Evolutionary conservation across 2,329 filamentous ascomycete species (phyloP), one percentile per base, ranked within the genome.

Genomic region (Aspergillus vadensis): DNA sequence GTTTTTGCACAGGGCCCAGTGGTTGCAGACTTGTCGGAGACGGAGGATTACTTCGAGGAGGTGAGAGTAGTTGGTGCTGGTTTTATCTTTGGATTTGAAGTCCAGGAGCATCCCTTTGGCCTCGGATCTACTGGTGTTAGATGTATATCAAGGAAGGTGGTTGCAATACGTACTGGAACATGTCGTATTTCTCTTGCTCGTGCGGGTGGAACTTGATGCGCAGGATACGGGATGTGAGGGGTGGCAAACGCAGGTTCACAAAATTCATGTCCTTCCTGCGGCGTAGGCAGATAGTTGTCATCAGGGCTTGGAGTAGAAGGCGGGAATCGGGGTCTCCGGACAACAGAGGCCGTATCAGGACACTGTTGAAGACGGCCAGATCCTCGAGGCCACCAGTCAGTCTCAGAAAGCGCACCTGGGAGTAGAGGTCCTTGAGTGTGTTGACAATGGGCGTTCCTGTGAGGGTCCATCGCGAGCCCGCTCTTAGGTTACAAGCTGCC

Each of bases 261-360:
- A 96, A 96, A 5, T 84, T 83, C 92, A 97, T 96, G 58, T 94
- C 88, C 73, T 97, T 97, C 74, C 88, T 89, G 39, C 92, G 86
- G 39, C 92, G 86, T 21, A 97, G 81, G 68, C 91, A 95, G 50
- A 96, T 84, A 17, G 90, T 87, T n/a, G 83, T 82, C 86, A 96
- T 93, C 48, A 96, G 82, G 5, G 86, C 83, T 70, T 94, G 90
- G 3, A 96, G 82, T 3, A 94, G 79, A 10, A 83, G 75, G 51
- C 86, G 87, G 12, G 87, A 88, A 36, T 82, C 78, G 1, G 77
- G 73, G 15, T 87, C 82, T 1, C 85, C 86, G 5, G 74, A 70
- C 55, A 83, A 83, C 8, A 96, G 81, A 4, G 89, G 89, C 30
- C 90, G 85, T 41, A 88, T 87, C 62, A 95, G 83, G 32, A 88